Conservation (phyloP, 2,329 filamentous ascomycete species). For the Fusarium floridanum region DNA sequence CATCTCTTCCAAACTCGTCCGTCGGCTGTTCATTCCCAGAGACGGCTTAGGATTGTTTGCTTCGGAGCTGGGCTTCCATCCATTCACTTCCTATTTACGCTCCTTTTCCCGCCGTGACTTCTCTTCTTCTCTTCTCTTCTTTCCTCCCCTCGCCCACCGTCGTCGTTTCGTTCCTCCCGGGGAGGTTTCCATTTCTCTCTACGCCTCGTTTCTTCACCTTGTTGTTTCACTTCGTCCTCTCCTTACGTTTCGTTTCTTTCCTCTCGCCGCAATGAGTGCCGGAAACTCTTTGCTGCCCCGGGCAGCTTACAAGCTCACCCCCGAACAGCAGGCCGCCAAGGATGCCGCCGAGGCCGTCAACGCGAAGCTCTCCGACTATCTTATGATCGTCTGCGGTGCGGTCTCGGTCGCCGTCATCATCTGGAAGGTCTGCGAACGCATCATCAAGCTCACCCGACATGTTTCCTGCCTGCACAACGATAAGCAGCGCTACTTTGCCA, state of each 20-base stretch:
- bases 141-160: constrained; percentile 2
- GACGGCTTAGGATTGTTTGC: constrained; percentile 39
- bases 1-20: constrained; percentile 27
- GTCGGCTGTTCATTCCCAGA: constrained; percentile 37
- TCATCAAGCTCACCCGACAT: constrained; percentile 77
- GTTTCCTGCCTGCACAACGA: constrained; percentile 83
- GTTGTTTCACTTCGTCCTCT: constrained; percentile 5
- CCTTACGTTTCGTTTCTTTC: constrained; percentile 2
- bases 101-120: constrained; percentile 24
- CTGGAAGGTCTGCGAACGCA: constrained; percentile 73
- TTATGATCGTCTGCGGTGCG: constrained; percentile 73
- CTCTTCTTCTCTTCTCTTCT: constrained; percentile 6
- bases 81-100: constrained; percentile 32
- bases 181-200: constrained; percentile 30
- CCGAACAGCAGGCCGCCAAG: constrained; percentile 27
- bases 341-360: constrained; percentile 48
- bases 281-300: constrained; percentile 40
- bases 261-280: constrained; percentile 39
- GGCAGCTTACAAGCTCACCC: constrained; percentile 31
- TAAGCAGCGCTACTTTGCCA: constrained; percentile 82
- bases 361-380: constrained; percentile 69
- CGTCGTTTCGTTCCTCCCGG: constrained; percentile 31
- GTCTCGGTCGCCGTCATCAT: constrained; percentile 73
- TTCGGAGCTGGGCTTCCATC: constrained; percentile 40
- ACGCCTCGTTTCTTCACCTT: constrained; percentile 20